Base-by-base conservation (phyloP, 176 grass and related monocot species). In the Ananas comosus region DNA sequence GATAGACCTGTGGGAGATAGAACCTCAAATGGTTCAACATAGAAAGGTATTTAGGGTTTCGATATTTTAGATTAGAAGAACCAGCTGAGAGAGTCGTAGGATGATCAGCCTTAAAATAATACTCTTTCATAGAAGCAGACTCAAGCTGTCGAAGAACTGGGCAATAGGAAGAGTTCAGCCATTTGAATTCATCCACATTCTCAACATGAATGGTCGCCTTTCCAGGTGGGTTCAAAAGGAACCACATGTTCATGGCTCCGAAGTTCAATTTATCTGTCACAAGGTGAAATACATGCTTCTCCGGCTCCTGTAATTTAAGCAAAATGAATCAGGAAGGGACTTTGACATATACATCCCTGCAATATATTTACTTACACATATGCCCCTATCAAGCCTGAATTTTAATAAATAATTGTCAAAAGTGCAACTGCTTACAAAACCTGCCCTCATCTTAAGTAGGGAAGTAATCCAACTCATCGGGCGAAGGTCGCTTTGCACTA, bases 201-300 rank as follows among this genome's bases (percentile, higher is more conserved):
- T 99, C 89, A 50, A 99, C 89, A 80, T 99, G 84, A 66, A 99
- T 91, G 23, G 94, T 93, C 16, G 94, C 94, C 53, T 87, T 83
- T n/a, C 89, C 87, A 72, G 94, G 94, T 63, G 94, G 87, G 64
- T 99, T 99, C 63, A 93, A 76, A 63, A 99, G 64, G 88, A 99
- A 99, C 94, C 94, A 99, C 94, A 99, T 99, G 84, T 88, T 99
- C 94, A 99, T 93, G 28, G 94, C 89, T 82, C 89, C 94, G 64
- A 99, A 93, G 75, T 99, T 93, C 78, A 99, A 85, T 80, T 99
- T 99, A 79, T 99, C 89, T 69, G 94, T 93, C 66, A 99, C 94
- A 48, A 99, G 87, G 86, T 99, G 94, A 69, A 99, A 93, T 70
- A 99, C 89, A 87, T 99, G 94, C 83, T 90, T 99, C 66, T 92